These are phyloP conservation scores for Endocladia muricata DNA, from an alignment of 31 red algal genomes.

Conservation along the genomic window DNA sequence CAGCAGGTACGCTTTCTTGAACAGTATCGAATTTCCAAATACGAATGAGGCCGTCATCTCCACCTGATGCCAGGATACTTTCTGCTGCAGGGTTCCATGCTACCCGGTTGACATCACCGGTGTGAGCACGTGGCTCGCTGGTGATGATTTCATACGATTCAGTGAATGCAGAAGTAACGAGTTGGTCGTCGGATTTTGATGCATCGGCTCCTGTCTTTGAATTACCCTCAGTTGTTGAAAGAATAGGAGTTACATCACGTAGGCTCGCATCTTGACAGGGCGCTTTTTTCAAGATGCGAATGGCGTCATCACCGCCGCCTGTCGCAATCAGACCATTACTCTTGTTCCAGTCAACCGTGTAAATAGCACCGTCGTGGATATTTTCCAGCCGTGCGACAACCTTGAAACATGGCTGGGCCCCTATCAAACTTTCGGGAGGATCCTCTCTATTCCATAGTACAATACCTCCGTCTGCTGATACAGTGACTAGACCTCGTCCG, in stretches of 20 bases:
- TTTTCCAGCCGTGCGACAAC: conserved; percentile 37
- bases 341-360: conserved; percentile 73
- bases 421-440: conserved; percentile 8
- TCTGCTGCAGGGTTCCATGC: conserved; percentile 71
- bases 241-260: background rate
- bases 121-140: conserved; percentile 41
- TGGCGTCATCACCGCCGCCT: conserved; percentile 78
- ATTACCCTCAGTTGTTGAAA: background rate
- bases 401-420: conserved; percentile 26
- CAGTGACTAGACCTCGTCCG: conserved; percentile 56
- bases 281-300: conserved; percentile 62
- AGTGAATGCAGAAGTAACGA: conserved; percentile 15
- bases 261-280: background rate
- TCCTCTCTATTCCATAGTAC: conserved; percentile 69
- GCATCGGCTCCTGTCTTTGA: background rate
- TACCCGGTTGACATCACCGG: conserved; percentile 80
- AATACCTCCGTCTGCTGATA: conserved; percentile 62
- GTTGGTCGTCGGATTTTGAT: background rate
- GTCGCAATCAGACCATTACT: conserved; percentile 57
- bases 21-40: conserved; percentile 78
- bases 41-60: conserved; percentile 77
- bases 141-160: conserved; percentile 21
- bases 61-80: conserved; percentile 64
- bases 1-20: no score
- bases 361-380: conserved; percentile 60